phyloP scores from a whole-genome alignment of 2,329 filamentous ascomycete species.

The Ophiostoma piceae region DNA sequence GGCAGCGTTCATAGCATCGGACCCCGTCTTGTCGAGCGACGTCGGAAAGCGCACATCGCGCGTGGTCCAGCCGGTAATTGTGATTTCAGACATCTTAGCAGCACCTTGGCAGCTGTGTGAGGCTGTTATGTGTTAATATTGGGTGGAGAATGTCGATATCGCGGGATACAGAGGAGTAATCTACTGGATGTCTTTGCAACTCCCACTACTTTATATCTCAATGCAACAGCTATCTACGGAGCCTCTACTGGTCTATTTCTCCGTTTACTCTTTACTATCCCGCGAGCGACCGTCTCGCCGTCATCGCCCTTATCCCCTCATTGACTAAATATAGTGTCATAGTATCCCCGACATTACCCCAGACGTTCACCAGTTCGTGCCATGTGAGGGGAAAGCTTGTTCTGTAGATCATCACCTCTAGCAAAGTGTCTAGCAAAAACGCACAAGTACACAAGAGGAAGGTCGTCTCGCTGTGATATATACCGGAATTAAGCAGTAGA shows the following conservation, averaged over 20 bases:
- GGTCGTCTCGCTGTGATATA: background rate
- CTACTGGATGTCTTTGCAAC: background rate
- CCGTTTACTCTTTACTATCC: background rate
- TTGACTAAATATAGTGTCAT: background rate
- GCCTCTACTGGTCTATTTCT: background rate
- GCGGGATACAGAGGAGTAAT: background rate
- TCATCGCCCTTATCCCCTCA: background rate
- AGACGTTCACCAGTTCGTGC: background rate
- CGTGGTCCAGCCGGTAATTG: slow-evolving; percentile 66
- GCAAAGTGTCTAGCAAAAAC: background rate
- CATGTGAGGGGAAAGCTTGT: slow-evolving; percentile 6
- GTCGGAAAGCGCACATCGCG: slow-evolving; percentile 77
- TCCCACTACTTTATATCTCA: background rate
- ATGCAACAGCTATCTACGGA: background rate
- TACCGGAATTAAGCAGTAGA: background rate
- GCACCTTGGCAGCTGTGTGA: background rate
- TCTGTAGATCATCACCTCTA: background rate
- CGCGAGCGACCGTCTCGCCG: background rate
- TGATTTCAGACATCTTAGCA: slow-evolving; percentile 51
- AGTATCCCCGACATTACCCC: background rate
- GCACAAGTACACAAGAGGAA: slow-evolving; percentile 1
- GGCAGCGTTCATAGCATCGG: slow-evolving; percentile 93
- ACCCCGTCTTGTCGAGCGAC: slow-evolving; percentile 94
- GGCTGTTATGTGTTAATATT: background rate
- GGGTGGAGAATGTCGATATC: background rate